A percentile compares a stretch with the other conserved stretches of the same genome.
Conservation (phyloP, 2,329 filamentous ascomycete species). For the Alternaria sp. region DNA sequence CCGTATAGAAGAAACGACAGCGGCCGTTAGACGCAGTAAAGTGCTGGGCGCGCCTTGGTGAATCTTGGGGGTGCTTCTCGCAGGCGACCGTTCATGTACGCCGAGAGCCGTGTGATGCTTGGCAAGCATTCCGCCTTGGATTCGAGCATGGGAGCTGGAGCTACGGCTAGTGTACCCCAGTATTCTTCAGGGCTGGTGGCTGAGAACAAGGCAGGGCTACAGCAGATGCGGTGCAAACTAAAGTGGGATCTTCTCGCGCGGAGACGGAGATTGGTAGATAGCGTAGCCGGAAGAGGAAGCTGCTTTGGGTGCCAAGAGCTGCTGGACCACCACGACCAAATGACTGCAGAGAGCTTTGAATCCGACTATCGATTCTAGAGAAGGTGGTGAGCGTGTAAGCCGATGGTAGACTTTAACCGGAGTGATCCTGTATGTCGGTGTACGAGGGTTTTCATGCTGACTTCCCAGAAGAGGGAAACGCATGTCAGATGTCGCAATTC, state of each 20-base stretch:
- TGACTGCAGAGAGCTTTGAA: slow-evolving; percentile 1
- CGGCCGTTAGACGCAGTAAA: slow-evolving; percentile 19
- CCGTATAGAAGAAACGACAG: slow-evolving; percentile 26
- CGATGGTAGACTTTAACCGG: slow-evolving; percentile 8
- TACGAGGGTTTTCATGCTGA: background rate
- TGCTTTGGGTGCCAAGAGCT: slow-evolving; percentile 22
- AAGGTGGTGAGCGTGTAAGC: slow-evolving; percentile 6
- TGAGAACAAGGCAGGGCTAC: slow-evolving; percentile 9
- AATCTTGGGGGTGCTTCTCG: slow-evolving; percentile 19
- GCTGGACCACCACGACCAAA: slow-evolving; percentile 15
- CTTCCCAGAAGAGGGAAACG: background rate
- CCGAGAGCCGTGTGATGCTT: slow-evolving; percentile 17
- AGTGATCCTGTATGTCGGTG: background rate
- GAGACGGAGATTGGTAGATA: slow-evolving; percentile 14
- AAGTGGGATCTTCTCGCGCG: slow-evolving; percentile 1
- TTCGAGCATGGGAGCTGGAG: slow-evolving; percentile 14
- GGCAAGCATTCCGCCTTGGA: slow-evolving; percentile 21
- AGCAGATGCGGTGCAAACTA: slow-evolving; percentile 3
- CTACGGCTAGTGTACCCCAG: slow-evolving; percentile 12
- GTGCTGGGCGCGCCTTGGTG: slow-evolving; percentile 27
- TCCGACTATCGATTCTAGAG: background rate
- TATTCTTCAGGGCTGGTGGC: slow-evolving; percentile 8
- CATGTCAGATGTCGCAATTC: background rate
- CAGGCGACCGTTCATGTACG: slow-evolving; percentile 18
- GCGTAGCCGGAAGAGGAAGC: slow-evolving; percentile 26